Evolutionary conservation across 345 rosid genomes (phyloP), one percentile per base, ranked within the genome.

Genomic region (Rhodomyrtus tomentosa): DNA sequence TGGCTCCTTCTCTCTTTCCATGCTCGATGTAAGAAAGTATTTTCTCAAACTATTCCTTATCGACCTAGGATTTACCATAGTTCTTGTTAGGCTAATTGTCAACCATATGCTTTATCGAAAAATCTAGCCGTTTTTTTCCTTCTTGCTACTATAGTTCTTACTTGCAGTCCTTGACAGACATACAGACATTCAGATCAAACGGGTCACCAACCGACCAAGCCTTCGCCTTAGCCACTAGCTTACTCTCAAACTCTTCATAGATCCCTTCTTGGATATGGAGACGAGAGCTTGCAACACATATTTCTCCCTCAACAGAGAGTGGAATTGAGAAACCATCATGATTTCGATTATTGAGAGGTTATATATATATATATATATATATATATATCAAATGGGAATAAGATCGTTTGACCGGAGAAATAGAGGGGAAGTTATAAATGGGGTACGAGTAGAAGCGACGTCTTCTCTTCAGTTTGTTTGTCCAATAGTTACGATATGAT

Each of bases 261-360:
- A 40, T 40, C 42, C 42, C 42, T 40, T 40, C 98, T 81, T 95
- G 98, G 14, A 95, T 96, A 85, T 82, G 93, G 13, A 93, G 92
- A 22, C 98, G 94, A 48, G 98, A 94, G 83, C 94, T 83, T 24
- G 98, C 93, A 20, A 90, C 93, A 3, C 96, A 95, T 21, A 93
- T 84, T 83, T 95, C 96, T 82, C 98, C 98, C 98, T 93, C 25
- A 50, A 83, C 42, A 21, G 45, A n/a, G 22, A 6, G 50, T 36
- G 20, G 42, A 81, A 50, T 25, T 50, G 8, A 36, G 51, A 20
- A 45, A 68, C n/a, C 18, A 22, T 25, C 20, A 10, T 5, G 76
- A 68, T 48, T 4, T 48, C 50, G 50, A 5, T 10, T 8, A 8
- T 48, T 10, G 11, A 5, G 10, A 48, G 50, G 1, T 48, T 48